Base-by-base conservation (phyloP, 2,329 filamentous ascomycete genomes). In the Lecanosticta acicola region DNA sequence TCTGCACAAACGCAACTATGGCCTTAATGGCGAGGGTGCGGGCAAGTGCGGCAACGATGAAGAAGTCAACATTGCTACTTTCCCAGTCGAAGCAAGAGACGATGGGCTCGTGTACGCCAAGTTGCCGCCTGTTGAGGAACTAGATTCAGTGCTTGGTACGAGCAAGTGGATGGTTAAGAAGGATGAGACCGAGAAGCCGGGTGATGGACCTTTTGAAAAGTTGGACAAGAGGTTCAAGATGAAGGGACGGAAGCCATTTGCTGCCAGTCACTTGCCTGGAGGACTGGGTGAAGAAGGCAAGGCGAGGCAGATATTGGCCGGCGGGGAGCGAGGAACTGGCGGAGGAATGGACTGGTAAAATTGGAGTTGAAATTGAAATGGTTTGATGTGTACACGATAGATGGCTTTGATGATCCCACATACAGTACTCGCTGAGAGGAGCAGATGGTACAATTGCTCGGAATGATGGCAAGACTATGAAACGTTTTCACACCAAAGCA, bases 1-100 rank as follows among this genome's bases (percentile, higher is more conserved):
- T 0, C 81, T 84, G 66, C 89, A 94, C 72, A 95, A 95, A 72
- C 81, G 87, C 55, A 94, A 94, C 70, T 95, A 85, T 65, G 81
- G 87, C 61, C 79, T 94, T 35, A 75, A 74, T 32, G 82, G 81
- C 34, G 71, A 75, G 21, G 70, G 80, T 41, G 76, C 79, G 0
- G 87, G 88, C 1, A 74, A 77, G 14, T 94, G 89, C 68, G 79
- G 76, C 42, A 91, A 84, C 62, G 88, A 94, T 65, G 74, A 77
- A 26, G 74, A 74, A 16, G 75, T 93, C 53, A 88, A 83, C 56
- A 90, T 95, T 59, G 87, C 88, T 3, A 90, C 84, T 0, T 95
- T 95, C 65, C 77, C 78, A 0, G 81, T 80, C 3, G 85, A 94
- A 66, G 84, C 84, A 63, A 72, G 87, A 9, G 75, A 74, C 0